Evolutionary conservation across 495 filamentous ascomycete genomes (phyloP), one percentile per base, ranked within the genome.

Genomic region (Cenococcum geophilum): DNA sequence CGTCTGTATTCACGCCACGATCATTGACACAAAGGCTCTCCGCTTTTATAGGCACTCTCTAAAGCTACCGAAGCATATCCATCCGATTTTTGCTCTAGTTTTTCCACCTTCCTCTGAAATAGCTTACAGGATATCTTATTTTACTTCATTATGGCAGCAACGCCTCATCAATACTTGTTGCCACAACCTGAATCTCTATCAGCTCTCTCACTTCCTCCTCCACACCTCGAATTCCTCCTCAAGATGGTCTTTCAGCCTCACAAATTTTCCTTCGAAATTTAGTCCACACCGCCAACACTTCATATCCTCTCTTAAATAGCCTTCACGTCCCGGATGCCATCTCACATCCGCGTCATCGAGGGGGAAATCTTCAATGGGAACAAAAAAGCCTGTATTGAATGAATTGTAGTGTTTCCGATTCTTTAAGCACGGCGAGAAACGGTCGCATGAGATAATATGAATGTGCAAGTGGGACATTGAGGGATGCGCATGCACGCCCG

Each of bases 381-480:
- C 79, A 25, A 98, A 86, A 70, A 98, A 98, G n/a, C 80, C 78
- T 36, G 91, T 96, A 21, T 83, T 80, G 74, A 98, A 97, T 64
- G 85, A 89, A 70, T 91, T 92, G 74, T 97, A 97, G 76, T 98
- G 93, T 70, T 91, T 95, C 57, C 82, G 76, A 69, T 91, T 84
- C 74, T 87, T 89, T 68, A 96, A 63, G 25, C 76, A 79, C 35
- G 85, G 80, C 48, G 85, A 89, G 57, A 81, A 75, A 70, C 85
- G 80, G 72, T 98, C 93, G 34, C 78, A 74, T 18, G 86, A 85
- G 34, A 98, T 71, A 37, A 98, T 83, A 74, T 98, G 93, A 18
- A 98, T 79, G 72, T 98, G 93, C 57, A 98, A 72, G 74, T 97
- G 89, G 57, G 83, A 86, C 93, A 98, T 96, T 20, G 83, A 88